A percentile compares a stretch with the other conserved stretches of the same genome.
Evolutionary conservation across 345 rosid species (phyloP).

Genomic region (Euphorbia peplus): DNA sequence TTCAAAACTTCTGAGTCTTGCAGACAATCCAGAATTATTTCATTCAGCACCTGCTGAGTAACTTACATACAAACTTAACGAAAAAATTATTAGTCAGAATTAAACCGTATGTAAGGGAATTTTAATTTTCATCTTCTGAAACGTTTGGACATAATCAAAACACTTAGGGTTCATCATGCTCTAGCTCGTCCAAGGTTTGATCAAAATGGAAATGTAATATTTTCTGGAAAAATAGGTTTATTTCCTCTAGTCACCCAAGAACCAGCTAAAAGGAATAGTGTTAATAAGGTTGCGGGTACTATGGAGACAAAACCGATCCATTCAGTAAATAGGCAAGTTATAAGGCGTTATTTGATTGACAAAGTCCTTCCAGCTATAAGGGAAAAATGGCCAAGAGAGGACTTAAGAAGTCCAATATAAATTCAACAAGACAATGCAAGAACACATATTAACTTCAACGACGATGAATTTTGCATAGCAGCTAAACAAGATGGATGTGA

Average conservation of each 20-base stretch:
- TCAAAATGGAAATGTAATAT: background rate
- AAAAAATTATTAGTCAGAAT: no score
- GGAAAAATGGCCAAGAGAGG: background rate
- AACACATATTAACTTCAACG: background rate
- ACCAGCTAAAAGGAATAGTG: no score
- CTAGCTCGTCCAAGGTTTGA: background rate
- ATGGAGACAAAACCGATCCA: background rate
- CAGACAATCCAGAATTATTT: no score
- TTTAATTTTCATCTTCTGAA: no score
- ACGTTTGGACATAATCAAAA: no score
- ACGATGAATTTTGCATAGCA: background rate
- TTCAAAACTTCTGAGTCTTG: no score
- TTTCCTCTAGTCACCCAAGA: conserved; percentile 14
- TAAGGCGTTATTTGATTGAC: background rate
- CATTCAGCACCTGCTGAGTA: no score
- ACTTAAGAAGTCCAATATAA: background rate
- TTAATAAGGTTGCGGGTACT: conserved; percentile 9
- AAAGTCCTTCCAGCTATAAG: background rate
- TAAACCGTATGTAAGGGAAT: no score
- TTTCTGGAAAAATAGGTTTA: conserved; percentile 11
- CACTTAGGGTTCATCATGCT: no score
- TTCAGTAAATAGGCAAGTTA: background rate
- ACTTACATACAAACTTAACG: no score
- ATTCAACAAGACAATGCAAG: background rate
- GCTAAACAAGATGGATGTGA: background rate